Conservation (phyloP, 768 basidiomycete genomes). For the Lactifluus rugatus region DNA sequence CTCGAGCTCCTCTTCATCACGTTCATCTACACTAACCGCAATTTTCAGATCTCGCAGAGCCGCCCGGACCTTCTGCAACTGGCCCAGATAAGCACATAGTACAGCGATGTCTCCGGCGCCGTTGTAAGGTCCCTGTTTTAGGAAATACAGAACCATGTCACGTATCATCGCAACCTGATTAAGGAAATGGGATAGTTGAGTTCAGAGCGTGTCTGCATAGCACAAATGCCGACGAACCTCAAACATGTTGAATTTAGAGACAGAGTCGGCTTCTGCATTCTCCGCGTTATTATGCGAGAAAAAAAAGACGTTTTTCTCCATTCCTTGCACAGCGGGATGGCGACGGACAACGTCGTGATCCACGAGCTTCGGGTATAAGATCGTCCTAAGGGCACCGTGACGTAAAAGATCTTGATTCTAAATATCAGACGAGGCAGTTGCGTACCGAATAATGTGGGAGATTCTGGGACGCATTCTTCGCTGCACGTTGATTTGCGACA, state of each 20-base stretch:
- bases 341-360: constrained; percentile 43
- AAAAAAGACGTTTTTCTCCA: constrained; percentile 59
- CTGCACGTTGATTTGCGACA: constrained; percentile 66
- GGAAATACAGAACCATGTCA: constrained; percentile 44
- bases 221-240: constrained; percentile 37
- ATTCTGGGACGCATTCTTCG: constrained; percentile 68
- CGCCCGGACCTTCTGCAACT: constrained; percentile 37
- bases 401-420: not conserved
- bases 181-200: not conserved
- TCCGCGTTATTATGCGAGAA: constrained; percentile 53
- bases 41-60: constrained; percentile 36
- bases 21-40: constrained; percentile 57
- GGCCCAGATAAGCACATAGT: constrained; percentile 45
- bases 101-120: constrained; percentile 43
- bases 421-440: not conserved
- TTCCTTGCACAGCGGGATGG: constrained; percentile 52
- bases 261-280: constrained; percentile 50
- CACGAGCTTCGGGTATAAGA: constrained; percentile 50
- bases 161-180: constrained; percentile 35
- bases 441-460: constrained; percentile 48
- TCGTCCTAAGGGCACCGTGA: constrained; percentile 35
- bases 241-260: constrained; percentile 54
- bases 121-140: constrained; percentile 43
- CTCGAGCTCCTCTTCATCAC: constrained; percentile 52
- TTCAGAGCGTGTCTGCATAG: no score